Base-by-base conservation (phyloP, 495 filamentous ascomycete species). In the Tuber aestivum region DNA sequence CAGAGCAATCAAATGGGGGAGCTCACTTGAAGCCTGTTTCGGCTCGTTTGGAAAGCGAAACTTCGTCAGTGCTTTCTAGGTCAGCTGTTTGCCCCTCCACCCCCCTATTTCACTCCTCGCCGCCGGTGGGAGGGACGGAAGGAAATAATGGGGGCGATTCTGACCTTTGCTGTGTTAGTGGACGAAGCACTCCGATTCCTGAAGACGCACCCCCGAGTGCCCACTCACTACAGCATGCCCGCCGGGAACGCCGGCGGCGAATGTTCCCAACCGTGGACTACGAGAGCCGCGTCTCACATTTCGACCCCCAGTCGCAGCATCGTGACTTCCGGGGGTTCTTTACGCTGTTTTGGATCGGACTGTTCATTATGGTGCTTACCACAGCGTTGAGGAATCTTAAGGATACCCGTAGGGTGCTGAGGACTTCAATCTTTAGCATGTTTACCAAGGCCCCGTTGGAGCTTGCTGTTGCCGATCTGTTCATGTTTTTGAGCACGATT, bases 261-360 rank as follows among this genome's bases (percentile, higher is more conserved):
- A 86, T 98, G 48, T 99, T 99, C 83, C 95, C 97, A n/a, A 97
- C 93, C 10, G 93, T 97, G 80, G 92, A 97, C 82, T 99, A 94
- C 85, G 89, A 92, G 18, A 91, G 91, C n/a, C 90, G 95, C 44
- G 92, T 97, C 27, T 97, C 95, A 14, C 95, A 99, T 84, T 97
- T 99, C 84, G 95, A 99, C 84, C 93, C 93, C 21, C 88, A 89
- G 71, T 95, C 92, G 85, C 93, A 97, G 80, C 96, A 98, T 79
- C 90, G 90, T 75, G 93, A 99, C 81, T 99, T 99, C 84, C 90
- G 94, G 77, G 95, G 95, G 77, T 99, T 99, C 88, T 99, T 97
- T 84, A 92, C 94, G 68, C 88, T 99, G 65, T 99, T 98, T 85
- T 99, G 95, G 95, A 94, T 99, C 70, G 93, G 92, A 8, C 85